These are phyloP conservation scores for Wickerhamiella infanticola DNA, from an alignment of 1,139 yeast genomes.

Conservation along the genomic window DNA sequence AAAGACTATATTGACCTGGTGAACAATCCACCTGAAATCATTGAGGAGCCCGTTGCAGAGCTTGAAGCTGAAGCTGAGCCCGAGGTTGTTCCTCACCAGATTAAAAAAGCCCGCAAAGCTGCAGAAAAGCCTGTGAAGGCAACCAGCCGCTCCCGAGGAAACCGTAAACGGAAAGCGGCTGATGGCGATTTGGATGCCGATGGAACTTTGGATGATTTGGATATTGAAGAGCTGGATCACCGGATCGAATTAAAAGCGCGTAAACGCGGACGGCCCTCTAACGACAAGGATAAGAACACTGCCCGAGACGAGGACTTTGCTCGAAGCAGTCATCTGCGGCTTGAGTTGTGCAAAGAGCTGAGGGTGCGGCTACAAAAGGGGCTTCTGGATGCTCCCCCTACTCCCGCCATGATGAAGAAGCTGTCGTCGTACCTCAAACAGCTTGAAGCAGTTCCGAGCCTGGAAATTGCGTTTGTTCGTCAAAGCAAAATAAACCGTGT, in stretches of 20 bases:
- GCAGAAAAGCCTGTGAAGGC: conserved; percentile 5
- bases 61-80: conserved; percentile 18
- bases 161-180: conserved; percentile 2
- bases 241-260: conserved; percentile 6
- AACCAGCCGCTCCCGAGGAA: background rate
- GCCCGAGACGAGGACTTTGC: conserved; percentile 4
- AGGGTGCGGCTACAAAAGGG: conserved; percentile 23
- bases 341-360: conserved; percentile 12
- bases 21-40: conserved; percentile 19
- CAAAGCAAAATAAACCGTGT: conserved; percentile 25
- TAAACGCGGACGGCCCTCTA: conserved; percentile 7
- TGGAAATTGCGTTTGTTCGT: conserved; percentile 24
- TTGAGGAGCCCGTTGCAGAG: conserved; percentile 22
- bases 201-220: conserved; percentile 9
- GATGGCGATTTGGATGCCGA: background rate
- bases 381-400: conserved; percentile 17
- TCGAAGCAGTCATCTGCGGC: conserved; percentile 8
- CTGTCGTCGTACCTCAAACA: conserved; percentile 17
- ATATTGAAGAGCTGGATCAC: conserved; percentile 6
- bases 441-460: conserved; percentile 21
- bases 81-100: conserved; percentile 3
- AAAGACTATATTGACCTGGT: conserved; percentile 14
- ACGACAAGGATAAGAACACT: conserved; percentile 1
- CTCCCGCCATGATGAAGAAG: conserved; percentile 14
- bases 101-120: conserved; percentile 5